Base-by-base conservation (phyloP, 2,329 filamentous ascomycete genomes). In the Pseudocercospora ulei region DNA sequence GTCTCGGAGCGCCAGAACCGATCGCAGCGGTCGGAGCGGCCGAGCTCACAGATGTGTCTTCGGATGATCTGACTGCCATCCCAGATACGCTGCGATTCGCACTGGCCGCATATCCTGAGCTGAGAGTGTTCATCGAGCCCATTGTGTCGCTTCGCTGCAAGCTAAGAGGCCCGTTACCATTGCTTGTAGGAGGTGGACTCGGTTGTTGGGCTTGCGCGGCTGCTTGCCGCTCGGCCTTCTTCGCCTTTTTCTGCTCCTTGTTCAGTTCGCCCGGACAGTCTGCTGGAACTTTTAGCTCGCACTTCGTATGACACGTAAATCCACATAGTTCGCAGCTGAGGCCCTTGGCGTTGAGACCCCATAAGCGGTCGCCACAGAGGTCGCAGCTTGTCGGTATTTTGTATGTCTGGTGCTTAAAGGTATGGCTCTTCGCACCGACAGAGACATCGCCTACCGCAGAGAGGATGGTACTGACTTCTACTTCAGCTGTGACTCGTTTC, bases 301-400 rank as follows among this genome's bases (percentile, higher is more conserved):
- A 98, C 65, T 98, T 98, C 68, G 80, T 92, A 64, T 98, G 90
- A 58, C 90, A 98, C 1, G 87, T 95, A 64, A 95, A 98, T 20
- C 92, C 90, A 56, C 90, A 98, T 61, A 96, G 88, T 52, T 82
- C 76, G 57, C 90, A 98, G 59, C 93, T 87, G 57, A 94, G 92
- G 0, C 90, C 90, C 64, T 98, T 98, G 23, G 90, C 88, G 18
- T 85, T 93, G 25, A 98, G 63, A 0, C 90, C 90, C 90, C 90
- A 98, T 59, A 98, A 94, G 17, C 90, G 76, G 58, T 98, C 90
- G 11, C 87, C 87, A 54, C 90, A 98, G 7, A 95, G 72, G 61
- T 98, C 90, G 65, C 90, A 98, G 60, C 96, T 96, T 3, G 90
- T 98, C 0, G 92, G 92, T 44, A 98, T 94, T 62, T 96, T 96